Evolutionary conservation across 2,329 filamentous ascomycete species (phyloP).

Genomic region (Lasiodiplodia citricola): DNA sequence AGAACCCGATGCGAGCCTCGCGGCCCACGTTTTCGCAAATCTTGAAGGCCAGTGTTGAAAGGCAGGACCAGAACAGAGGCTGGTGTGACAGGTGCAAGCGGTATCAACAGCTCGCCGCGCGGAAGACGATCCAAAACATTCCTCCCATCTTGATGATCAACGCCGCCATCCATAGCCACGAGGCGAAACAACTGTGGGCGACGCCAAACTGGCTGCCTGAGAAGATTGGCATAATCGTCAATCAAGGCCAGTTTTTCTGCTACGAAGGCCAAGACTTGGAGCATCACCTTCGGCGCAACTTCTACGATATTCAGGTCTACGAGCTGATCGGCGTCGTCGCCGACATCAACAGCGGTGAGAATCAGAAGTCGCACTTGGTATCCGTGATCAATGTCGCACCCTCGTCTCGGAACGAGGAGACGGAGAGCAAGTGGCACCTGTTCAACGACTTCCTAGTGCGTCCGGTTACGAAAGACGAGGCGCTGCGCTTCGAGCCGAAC

Average conservation of each 20-base stretch:
- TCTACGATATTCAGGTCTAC: conserved; percentile 84
- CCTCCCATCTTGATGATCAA: conserved; percentile 90
- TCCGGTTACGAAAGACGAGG: conserved; percentile 79
- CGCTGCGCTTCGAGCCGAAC: conserved; percentile 82
- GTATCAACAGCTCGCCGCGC: conserved; percentile 85
- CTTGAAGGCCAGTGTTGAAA: conserved; percentile 89
- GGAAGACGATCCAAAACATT: conserved; percentile 81
- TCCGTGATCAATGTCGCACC: conserved; percentile 84
- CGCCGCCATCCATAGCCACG: conserved; percentile 72
- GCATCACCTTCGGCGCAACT: conserved; percentile 76
- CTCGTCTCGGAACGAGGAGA: conserved; percentile 61
- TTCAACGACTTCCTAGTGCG: conserved; percentile 97
- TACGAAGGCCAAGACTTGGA: conserved; percentile 92
- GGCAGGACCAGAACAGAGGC: conserved; percentile 84
- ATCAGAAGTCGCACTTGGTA: conserved; percentile 88
- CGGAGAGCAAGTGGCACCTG: conserved; percentile 82
- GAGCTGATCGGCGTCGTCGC: conserved; percentile 88
- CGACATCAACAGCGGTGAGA: conserved; percentile 84
- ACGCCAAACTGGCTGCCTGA: conserved; percentile 90
- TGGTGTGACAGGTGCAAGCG: conserved; percentile 92
- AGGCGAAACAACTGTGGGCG: conserved; percentile 83
- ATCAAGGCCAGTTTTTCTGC: conserved; percentile 90
- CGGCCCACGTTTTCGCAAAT: conserved; percentile 79
- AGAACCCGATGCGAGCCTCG: conserved; percentile 60
- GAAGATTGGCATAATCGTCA: conserved; percentile 90